Percentiles rank a stretch among this genome's conserved stretches.
These are phyloP conservation scores for Canna indica DNA, from an alignment of 176 grass and related monocot genomes.

Conservation along the genomic window DNA sequence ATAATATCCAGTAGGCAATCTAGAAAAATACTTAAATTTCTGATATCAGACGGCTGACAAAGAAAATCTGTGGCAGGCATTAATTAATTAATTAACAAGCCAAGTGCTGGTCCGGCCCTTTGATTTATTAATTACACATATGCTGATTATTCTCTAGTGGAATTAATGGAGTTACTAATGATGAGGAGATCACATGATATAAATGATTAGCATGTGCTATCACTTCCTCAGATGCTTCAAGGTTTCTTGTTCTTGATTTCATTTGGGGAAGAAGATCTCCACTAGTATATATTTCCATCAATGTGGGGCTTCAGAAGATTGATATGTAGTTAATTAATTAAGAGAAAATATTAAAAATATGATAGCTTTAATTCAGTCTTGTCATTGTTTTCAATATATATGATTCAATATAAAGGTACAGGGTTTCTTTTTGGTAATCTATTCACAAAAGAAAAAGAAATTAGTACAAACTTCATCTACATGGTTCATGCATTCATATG, in stretches of 20 bases:
- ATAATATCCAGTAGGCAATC: background rate
- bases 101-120: background rate
- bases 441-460: background rate
- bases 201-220: constrained; percentile 72
- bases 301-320: background rate
- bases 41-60: background rate
- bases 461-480: too few relatives aligned
- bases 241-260: constrained; percentile 17
- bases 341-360: too few relatives aligned
- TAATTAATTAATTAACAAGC: background rate
- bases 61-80: background rate
- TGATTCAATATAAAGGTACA: too few relatives aligned
- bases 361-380: too few relatives aligned
- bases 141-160: background rate
- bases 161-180: constrained; percentile 15
- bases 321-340: too few relatives aligned
- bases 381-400: too few relatives aligned
- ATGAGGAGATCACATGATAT: constrained; percentile 71
- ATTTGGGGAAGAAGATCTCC: constrained; percentile 16
- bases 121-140: background rate
- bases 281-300: too few relatives aligned
- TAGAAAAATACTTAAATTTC: background rate
- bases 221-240: constrained; percentile 38
- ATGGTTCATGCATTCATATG: too few relatives aligned
- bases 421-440: background rate